Evolutionary conservation across 768 basidiomycete genomes (phyloP), one percentile per base, ranked within the genome.

Genomic region (Pluteus cervinus): DNA sequence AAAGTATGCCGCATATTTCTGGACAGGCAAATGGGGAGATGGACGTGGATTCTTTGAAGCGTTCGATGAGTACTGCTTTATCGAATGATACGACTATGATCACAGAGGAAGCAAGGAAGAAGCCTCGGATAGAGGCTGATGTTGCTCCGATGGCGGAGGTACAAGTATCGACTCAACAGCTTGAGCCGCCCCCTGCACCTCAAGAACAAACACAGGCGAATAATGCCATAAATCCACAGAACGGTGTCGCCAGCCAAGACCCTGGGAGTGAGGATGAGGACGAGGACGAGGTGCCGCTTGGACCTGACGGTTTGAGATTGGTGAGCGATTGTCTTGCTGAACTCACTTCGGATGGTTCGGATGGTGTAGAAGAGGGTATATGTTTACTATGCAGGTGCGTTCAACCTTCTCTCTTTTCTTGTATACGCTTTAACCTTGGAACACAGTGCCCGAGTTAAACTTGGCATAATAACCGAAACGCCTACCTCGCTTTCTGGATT

Each of bases 381-480:
- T 81, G 79, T 40, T 58, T 51, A 33, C 57, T 76, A 24, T 81
- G 79, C 69, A 46, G 57, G 79, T 76, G 37, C 54, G 77, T 65
- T 34, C 11, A 39, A 33, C 17, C 21, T 43, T 22, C 23, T 21
- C 28, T 17, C n/a, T 24, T 7, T 15, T 31, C 15, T 18, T 21
- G 26, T 14, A 15, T 4, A 33, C 35, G 32, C 28, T 24, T 14
- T 35, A 29, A 35, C 29, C n/a, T 22, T 5, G 14, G 33, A 37
- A 37, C 34, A 3, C 39, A 73, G 73, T 12, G 46, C 54, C 26
- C 67, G 71, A 17, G 62, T 59, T 39, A 37, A 50, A 3, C 39
- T 45, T 25, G 61, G 63, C 11, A 46, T 53, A 22, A 41, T 48
- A 3, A 37, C 45, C 2, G 54, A 58, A 18, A 44, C 55, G 15